Evolutionary conservation across 2,329 filamentous ascomycete genomes (phyloP).

Genomic region (Nectriaceae sp.): DNA sequence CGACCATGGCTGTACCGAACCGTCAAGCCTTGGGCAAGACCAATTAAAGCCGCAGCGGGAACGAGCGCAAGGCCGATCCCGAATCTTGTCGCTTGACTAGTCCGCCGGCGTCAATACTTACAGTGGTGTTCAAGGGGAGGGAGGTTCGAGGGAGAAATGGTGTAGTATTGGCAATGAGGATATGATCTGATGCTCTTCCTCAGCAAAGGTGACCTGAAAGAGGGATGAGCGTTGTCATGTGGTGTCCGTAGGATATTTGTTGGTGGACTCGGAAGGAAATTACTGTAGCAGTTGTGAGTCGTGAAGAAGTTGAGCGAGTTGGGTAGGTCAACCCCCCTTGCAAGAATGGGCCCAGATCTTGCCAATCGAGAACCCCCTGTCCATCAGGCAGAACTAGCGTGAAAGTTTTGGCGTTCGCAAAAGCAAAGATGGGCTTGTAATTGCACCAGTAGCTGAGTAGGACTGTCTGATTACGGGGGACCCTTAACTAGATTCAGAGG

Average conservation of each 20-base stretch:
- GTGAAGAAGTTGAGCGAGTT: neutral
- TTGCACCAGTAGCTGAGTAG: conserved; percentile 12
- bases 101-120: conserved; percentile 2
- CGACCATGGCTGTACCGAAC: conserved; percentile 9
- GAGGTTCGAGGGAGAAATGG: conserved; percentile 8
- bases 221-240: too few species aligned
- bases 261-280: neutral
- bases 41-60: conserved; percentile 3
- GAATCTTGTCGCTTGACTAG: neutral
- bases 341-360: neutral
- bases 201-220: neutral
- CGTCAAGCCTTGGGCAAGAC: conserved; percentile 1
- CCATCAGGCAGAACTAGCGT: conserved; percentile 16
- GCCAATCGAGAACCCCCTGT: conserved; percentile 9
- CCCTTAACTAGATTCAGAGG: conserved; percentile 11
- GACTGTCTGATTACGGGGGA: conserved; percentile 29
- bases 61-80: neutral
- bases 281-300: neutral
- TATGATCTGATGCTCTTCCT: neutral
- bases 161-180: neutral
- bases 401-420: conserved; percentile 8
- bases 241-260: neutral
- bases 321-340: neutral
- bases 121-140: conserved; percentile 5
- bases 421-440: conserved; percentile 20